Conservation (phyloP, 2,329 filamentous ascomycete species). For the Ustulina deusta region DNA sequence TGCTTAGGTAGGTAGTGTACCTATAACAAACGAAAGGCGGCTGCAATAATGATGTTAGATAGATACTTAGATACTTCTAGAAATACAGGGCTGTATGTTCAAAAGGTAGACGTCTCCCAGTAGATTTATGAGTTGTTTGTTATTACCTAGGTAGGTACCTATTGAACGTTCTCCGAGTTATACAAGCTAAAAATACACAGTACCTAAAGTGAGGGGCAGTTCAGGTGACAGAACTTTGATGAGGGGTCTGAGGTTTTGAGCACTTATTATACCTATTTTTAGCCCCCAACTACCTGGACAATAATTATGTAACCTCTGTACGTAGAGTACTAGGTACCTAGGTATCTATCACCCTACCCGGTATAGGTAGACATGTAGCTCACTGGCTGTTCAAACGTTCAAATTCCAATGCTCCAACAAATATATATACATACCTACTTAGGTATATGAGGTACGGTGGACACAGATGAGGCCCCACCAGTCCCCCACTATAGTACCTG, state of each 20-base stretch:
- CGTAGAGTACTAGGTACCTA: neutral
- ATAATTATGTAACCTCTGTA: no score
- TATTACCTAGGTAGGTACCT: neutral
- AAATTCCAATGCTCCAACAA: no score
- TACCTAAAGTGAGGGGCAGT: constrained; percentile 12
- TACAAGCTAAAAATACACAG: neutral
- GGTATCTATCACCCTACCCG: no score
- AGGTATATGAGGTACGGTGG: no score
- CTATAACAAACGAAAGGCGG: neutral
- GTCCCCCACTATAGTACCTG: no score
- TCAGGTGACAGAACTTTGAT: constrained; percentile 29
- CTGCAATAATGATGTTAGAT: no score
- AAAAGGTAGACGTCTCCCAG: neutral
- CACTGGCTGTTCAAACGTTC: no score
- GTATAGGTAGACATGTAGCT: no score
- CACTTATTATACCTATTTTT: neutral
- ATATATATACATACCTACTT: no score
- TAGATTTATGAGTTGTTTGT: neutral
- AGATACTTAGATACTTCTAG: no score
- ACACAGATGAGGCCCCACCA: no score
- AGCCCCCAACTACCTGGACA: constrained; percentile 10
- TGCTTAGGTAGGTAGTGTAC: neutral
- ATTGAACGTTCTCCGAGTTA: no score
- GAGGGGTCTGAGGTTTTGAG: constrained; percentile 22
- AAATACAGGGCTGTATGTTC: neutral